phyloP scores from a whole-genome alignment of 176 grass and related monocot species.

The Rhynchospora pubera region DNA sequence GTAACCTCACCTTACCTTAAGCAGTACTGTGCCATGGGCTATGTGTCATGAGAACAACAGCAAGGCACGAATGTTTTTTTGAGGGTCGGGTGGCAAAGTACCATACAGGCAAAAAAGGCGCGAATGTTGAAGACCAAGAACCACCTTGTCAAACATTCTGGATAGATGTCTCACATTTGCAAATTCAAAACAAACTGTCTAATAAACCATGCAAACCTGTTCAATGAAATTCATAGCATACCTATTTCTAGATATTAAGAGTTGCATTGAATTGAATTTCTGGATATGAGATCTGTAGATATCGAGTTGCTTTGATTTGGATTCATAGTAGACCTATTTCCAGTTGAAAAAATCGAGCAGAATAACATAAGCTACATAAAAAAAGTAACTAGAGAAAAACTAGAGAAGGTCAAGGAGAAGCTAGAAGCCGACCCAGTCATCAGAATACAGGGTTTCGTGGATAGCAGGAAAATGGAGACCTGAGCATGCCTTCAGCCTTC shows the following conservation, averaged over 20 bases:
- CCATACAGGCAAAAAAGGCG: too few species aligned
- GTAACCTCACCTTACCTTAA: background rate
- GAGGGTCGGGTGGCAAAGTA: too few species aligned
- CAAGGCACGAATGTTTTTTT: background rate
- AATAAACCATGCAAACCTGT: background rate
- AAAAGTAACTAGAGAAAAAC: slow-evolving; percentile 8
- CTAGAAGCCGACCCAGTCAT: slow-evolving; percentile 81
- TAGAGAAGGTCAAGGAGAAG: slow-evolving; percentile 79
- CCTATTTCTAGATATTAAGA: background rate
- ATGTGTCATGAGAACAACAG: background rate
- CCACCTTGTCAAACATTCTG: background rate
- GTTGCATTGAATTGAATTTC: too few species aligned
- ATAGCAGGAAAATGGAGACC: slow-evolving; percentile 89
- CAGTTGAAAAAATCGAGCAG: background rate
- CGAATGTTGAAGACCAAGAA: background rate
- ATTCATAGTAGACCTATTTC: background rate
- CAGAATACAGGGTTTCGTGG: slow-evolving; percentile 79
- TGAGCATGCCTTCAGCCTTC: slow-evolving; percentile 41
- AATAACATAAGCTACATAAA: background rate
- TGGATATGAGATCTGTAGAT: too few species aligned
- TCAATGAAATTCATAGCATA: background rate
- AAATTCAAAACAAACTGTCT: background rate
- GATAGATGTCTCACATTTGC: background rate
- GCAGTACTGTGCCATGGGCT: background rate
- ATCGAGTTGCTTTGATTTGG: too few species aligned